These are phyloP conservation scores for Vitis rotundifolia DNA, from an alignment of 164 flowering plant species.

Conservation along the genomic window DNA sequence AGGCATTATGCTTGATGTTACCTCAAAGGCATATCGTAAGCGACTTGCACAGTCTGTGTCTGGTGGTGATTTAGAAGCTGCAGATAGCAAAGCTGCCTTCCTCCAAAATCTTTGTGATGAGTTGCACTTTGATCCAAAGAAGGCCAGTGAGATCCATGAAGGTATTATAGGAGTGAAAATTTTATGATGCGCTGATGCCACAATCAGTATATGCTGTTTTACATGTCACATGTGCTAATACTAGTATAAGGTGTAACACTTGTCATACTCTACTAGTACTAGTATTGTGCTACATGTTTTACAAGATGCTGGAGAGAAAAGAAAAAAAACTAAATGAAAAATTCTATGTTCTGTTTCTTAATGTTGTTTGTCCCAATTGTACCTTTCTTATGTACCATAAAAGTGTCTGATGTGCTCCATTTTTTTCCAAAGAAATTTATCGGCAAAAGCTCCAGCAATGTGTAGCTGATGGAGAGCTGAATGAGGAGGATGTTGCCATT, in stretches of 20 bases:
- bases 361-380: background rate
- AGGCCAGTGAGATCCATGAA: constrained; percentile 91
- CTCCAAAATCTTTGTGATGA: constrained; percentile 92
- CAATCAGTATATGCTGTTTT: too few relatives aligned
- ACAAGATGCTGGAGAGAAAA: background rate
- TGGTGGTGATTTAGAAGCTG: constrained; percentile 71
- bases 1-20: constrained; percentile 64
- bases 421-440: constrained; percentile 67
- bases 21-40: constrained; percentile 81
- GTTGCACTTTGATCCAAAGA: constrained; percentile 79
- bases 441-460: constrained; percentile 86
- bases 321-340: background rate
- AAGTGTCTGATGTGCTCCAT: background rate
- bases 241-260: background rate
- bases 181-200: background rate
- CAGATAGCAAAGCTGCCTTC: constrained; percentile 90
- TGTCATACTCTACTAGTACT: background rate
- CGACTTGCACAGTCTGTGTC: constrained; percentile 73
- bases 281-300: background rate
- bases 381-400: background rate
- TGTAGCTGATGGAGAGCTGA: constrained; percentile 78
- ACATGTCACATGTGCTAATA: too few relatives aligned
- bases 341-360: constrained; percentile 1
- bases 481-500: constrained; percentile 72
- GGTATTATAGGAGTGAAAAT: constrained; percentile 40